Base-by-base conservation (phyloP, 805 yeast species). In the Blastobotrys peoriensis region DNA sequence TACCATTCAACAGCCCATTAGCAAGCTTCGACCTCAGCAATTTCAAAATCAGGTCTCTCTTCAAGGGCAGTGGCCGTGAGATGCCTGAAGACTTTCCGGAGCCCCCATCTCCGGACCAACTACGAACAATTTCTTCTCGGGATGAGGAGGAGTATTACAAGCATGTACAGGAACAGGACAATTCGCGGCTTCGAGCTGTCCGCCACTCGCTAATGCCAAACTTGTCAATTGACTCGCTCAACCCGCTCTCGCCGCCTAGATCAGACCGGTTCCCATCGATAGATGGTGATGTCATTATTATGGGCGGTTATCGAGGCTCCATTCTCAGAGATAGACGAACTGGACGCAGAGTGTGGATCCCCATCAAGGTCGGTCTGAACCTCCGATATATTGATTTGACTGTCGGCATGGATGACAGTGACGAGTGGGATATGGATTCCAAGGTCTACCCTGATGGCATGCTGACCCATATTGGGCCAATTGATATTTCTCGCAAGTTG, bases 261-360 rank as follows among this genome's bases (percentile, higher is more conserved):
- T 49, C 44, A 19, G 54, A 54, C 41, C 41, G 21, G 5, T 55
- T 62, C 44, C 62, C 63, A 5, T 75, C 74, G 20, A 53, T 87
- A 1, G 81, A 79, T 18, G 96, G 96, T 3, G 88, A 88, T 57
- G 71, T 89, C 1, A 76, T 89, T 2, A 69, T 89, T 1, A 47
- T 89, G 62, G 96, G 96, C 3, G 97, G 97, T 0, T 89, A 84
- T 62, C 70, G 97, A 55, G 97, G 97, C 2, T 78, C 87, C 37
- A 75, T 83, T 3, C 64, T 89, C 42, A 62, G 91, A 36, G 93
- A 86, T 56, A 57, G 76, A 1, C 66, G 66, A 9, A 81, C 95
- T 0, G 63, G 70, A 10, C 76, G 80, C 48, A 68, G 91, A 42
- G 75, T 84, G 1, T 89, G 97, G 97, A 76, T 88, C 34, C 96